phyloP scores from a whole-genome alignment of 192 early-diverging fungal genomes.

The Backusella macrospora region DNA sequence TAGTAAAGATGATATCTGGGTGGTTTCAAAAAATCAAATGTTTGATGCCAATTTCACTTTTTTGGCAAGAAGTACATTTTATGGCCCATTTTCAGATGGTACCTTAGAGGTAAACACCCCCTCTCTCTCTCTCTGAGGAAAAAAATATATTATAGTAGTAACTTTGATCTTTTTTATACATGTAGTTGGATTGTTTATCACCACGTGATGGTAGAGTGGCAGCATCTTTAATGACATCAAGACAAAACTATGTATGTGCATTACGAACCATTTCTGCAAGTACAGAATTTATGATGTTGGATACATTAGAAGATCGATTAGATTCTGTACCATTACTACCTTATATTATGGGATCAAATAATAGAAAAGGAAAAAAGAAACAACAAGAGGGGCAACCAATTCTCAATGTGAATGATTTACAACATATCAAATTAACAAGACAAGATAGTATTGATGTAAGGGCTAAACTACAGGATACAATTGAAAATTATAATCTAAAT shows the following conservation, averaged over 20 bases:
- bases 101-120: slow-evolving; percentile 48
- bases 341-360: slow-evolving; percentile 40
- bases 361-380: slow-evolving; percentile 32
- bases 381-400: slow-evolving; percentile 32
- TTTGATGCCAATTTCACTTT: slow-evolving; percentile 50
- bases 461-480: slow-evolving; percentile 38
- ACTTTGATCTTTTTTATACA: not conserved
- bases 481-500: slow-evolving; percentile 46
- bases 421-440: slow-evolving; percentile 38
- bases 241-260: slow-evolving; percentile 28
- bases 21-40: slow-evolving; percentile 39
- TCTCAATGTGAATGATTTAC: slow-evolving; percentile 31
- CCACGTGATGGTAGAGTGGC: slow-evolving; percentile 43
- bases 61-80: slow-evolving; percentile 49
- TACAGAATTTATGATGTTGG: slow-evolving; percentile 58
- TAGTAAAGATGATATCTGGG: slow-evolving; percentile 54
- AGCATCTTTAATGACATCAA: slow-evolving; percentile 19
- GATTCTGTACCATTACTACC: slow-evolving; percentile 45
- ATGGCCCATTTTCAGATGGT: slow-evolving; percentile 46
- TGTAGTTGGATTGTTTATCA: slow-evolving; percentile 46
- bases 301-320: slow-evolving; percentile 40
- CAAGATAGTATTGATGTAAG: slow-evolving; percentile 50
- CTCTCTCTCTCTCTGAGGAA: no score
- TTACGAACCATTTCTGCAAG: slow-evolving; percentile 48
- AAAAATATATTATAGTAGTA: not conserved